phyloP scores from a whole-genome alignment of 2,329 filamentous ascomycete genomes.

The Hypoxylon sp. region DNA sequence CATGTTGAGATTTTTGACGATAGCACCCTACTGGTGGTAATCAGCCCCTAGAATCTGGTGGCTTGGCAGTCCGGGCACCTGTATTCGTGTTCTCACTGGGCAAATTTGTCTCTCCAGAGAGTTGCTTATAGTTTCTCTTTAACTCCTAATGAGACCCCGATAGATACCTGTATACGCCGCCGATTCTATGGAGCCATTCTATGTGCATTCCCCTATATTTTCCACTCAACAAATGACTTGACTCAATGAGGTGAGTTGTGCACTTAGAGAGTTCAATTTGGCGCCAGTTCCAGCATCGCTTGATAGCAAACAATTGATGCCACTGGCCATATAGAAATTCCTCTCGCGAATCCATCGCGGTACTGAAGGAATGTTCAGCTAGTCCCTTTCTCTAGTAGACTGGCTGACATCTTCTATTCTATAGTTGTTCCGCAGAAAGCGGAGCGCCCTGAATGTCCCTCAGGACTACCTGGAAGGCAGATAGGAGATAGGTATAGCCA shows the following conservation, averaged over 20 bases:
- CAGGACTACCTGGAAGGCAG: too few species aligned
- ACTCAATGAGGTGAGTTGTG: background rate
- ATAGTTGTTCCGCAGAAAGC: background rate
- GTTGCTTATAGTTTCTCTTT: background rate
- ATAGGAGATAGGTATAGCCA: background rate
- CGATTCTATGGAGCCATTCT: background rate
- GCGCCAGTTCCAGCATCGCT: background rate
- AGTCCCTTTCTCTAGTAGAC: slow-evolving; percentile 2
- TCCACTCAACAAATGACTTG: background rate
- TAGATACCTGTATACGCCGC: background rate
- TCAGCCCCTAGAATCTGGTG: background rate
- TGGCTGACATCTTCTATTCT: background rate
- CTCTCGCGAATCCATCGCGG: background rate
- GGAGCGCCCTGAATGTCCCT: too few species aligned
- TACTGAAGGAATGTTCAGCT: background rate
- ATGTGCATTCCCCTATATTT: background rate
- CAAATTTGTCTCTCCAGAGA: background rate
- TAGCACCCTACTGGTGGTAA: background rate
- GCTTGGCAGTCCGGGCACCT: background rate
- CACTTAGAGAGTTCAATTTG: background rate
- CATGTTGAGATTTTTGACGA: too few species aligned
- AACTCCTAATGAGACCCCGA: background rate
- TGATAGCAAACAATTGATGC: background rate
- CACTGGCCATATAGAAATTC: background rate
- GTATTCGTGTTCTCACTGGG: background rate